Base-by-base conservation (phyloP, 768 basidiomycete species). In the Hypholoma sublateritium region DNA sequence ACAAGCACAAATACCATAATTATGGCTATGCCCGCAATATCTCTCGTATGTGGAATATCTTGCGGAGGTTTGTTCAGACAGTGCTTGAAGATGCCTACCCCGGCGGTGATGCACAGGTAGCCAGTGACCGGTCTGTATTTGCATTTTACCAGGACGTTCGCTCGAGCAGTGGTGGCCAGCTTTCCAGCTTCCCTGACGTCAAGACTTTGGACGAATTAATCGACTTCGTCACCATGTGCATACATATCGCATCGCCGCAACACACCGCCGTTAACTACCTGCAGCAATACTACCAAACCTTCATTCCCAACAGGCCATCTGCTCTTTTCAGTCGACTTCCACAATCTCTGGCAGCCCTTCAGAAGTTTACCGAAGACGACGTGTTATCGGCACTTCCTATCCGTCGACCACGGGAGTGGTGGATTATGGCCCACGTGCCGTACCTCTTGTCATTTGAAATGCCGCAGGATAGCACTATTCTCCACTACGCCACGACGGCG, bases 251-350 rank as follows among this genome's bases (percentile, higher is more conserved):
- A 12, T 58, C 67, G 13, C 65, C 69, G 3, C 70, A 72, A 56
- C 70, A 72, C 54, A 72, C 68, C 21, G 70, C 70, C 3, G 67
- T 71, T 58, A 71, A 71, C 54, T 71, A 70, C 51, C 65, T 71
- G 14, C 70, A 71, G 55, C 70, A 71, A 53, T 72, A 68, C 51
- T 72, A 72, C 55, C 65, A 63, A 55, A 66, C 68, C 17, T 72
- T 70, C 44, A 61, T 72, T 47, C 68, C 68, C 11, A 72, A 72
- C 58, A 68, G 64, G 36, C 70, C 70, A 11, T 63, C 68, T 1
- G 59, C 70, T 11, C 62, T 72, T n/a, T 66, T 57, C 49, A 42
- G 56, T 11, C 66, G 61, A 6, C 62, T 68, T 43, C 70, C 70
- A 7, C 50, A 45, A 14, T 52, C 60, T 12, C 42, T 71, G 32